A percentile compares a stretch with the other conserved stretches of the same genome.
These are phyloP conservation scores for Pseudisothecium myosuroides DNA, from an alignment of 225 moss, liverwort and hornwort species.

Conservation along the genomic window DNA sequence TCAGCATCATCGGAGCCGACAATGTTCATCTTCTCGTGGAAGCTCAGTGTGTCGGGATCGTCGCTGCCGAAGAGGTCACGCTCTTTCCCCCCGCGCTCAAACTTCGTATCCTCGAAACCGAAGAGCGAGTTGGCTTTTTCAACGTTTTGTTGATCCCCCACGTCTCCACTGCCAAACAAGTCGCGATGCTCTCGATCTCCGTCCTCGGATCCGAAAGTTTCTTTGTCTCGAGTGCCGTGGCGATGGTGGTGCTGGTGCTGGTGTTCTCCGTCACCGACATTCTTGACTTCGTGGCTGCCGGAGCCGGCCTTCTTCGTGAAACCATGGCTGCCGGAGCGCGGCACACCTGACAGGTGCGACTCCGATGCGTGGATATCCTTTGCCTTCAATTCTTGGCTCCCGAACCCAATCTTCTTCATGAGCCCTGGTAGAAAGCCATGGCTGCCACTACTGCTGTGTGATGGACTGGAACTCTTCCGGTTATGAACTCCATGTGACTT, in stretches of 20 bases:
- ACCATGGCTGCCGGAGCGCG: background rate
- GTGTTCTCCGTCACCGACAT: background rate
- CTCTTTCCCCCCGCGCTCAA: background rate
- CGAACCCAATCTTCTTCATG: background rate
- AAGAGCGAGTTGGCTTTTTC: background rate
- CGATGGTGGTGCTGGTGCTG: background rate
- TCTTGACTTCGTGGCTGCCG: background rate
- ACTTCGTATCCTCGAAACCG: conserved; percentile 2
- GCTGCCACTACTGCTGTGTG: background rate
- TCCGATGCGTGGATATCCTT: background rate
- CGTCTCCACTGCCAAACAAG: conserved; percentile 3
- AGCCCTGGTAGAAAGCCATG: background rate
- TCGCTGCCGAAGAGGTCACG: background rate
- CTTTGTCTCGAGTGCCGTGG: conserved; percentile 1
- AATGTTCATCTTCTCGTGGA: background rate
- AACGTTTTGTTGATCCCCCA: background rate
- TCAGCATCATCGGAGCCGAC: background rate
- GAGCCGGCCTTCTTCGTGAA: background rate
- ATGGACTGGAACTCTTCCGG: background rate
- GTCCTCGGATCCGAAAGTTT: background rate
- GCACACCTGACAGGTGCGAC: background rate
- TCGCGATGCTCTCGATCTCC: background rate
- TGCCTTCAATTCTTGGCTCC: background rate
- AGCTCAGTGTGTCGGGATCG: background rate
- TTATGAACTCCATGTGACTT: background rate